These are phyloP conservation scores for Talaromyces verruculosus DNA, from an alignment of 2,329 filamentous ascomycete species.

Conservation along the genomic window DNA sequence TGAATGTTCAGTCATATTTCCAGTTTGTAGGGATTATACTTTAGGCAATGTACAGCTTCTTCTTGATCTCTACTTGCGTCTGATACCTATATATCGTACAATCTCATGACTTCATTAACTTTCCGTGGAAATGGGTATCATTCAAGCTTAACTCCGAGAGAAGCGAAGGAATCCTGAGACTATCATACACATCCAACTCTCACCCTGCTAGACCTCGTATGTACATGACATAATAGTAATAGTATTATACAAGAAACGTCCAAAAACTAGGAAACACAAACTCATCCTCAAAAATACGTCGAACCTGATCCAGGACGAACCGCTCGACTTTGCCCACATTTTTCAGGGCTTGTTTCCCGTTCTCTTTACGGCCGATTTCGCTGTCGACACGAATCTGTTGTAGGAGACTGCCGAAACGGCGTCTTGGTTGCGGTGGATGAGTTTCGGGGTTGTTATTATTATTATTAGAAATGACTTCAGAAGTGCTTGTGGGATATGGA, in stretches of 20 bases:
- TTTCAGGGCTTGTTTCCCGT: slow-evolving; percentile 91
- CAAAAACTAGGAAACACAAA: slow-evolving; percentile 98
- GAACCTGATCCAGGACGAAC: slow-evolving; percentile 94
- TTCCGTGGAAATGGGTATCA: neutral
- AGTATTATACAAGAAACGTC: slow-evolving; percentile 78
- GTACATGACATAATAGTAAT: neutral
- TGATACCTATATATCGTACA: neutral
- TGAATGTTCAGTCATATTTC: neutral
- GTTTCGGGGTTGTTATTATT: neutral
- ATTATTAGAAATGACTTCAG: neutral
- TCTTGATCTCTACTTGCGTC: neutral
- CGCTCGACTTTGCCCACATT: slow-evolving; percentile 98
- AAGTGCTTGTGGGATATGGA: slow-evolving; percentile 26
- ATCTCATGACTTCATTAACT: neutral
- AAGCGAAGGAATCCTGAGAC: neutral
- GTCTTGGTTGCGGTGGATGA: slow-evolving; percentile 29
- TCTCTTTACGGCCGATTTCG: slow-evolving; percentile 90
- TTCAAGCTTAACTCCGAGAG: neutral
- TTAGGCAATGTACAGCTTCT: neutral
- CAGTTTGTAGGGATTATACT: neutral
- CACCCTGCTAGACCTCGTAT: neutral
- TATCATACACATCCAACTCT: neutral
- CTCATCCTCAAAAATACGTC: slow-evolving; percentile 96
- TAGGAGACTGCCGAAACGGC: slow-evolving; percentile 60
- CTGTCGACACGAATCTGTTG: slow-evolving; percentile 96